Base-by-base conservation (phyloP, 495 filamentous ascomycete genomes). In the Physcia stellaris region DNA sequence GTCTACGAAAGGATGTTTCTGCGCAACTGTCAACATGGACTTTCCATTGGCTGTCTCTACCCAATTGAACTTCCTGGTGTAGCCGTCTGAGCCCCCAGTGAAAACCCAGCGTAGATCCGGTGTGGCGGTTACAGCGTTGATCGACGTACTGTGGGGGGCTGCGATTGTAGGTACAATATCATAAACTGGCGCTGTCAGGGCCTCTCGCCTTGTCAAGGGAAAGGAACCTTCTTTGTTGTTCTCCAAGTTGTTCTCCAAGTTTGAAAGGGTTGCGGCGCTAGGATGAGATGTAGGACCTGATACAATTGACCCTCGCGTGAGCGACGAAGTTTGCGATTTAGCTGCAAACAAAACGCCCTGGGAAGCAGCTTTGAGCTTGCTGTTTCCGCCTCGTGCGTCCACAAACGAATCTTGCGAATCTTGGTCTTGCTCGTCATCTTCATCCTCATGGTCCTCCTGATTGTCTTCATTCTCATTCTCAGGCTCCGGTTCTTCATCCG, bases 81-180 rank as follows among this genome's bases (percentile, higher is more conserved):
- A 96, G 33, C 90, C 86, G 63, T 99, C 90, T 4, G 80, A 78
- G 0, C 90, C 90, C 23, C 88, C 90, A 20, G 76, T 94, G 55
- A 96, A 86, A 48, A 94, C 84, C 75, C 84, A 99, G 44, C 86
- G 73, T 70, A 95, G 83, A 58, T 96, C 92, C 12, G 86, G 86
- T 1, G 90, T 99, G 24, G 90, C 73, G 18, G 86, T 77, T 31
- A 96, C 69, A 3, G 85, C 78, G 51, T 99, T 99, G 63, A 99
- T 83, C 24, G 86, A 95, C 10, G 90, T 99, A 41, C 82, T 80
- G 55, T 94, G 86, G 3, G 90, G 90, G 2, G 90, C 90, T 11
- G 90, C 90, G 56, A 94, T 94, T 17, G 93, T 96, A 5, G 90
- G 90, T 5, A 88, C 80, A 29, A 99, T 94, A 58, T 99, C 90